Evolutionary conservation across 2,329 filamentous ascomycete species (phyloP), one percentile per base, ranked within the genome.

Genomic region (Didymella keratinophila): DNA sequence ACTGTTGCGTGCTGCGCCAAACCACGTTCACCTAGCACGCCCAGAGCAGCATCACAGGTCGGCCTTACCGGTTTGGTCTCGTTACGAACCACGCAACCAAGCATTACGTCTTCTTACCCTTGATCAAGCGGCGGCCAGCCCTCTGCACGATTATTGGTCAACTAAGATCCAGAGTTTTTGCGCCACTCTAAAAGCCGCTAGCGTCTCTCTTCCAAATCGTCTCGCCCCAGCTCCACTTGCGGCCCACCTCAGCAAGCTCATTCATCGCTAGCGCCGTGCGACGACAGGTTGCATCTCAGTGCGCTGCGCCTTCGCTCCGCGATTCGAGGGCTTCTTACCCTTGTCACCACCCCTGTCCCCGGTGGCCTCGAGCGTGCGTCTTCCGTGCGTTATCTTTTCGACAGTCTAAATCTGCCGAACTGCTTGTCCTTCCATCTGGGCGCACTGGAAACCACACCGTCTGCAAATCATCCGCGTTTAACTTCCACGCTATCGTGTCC

Each of bases 401-500:
- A 71, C 73, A 71, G 74, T 71, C 72, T 69, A 69, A 71, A 75
- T 73, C 71, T 77, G 73, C 76, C 76, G 75, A 76, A 74, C 71
- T 64, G 62, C 71, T 68, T 71, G 71, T 76, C 70, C 68, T 67
- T 71, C 72, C 69, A 72, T 64, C 69, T 71, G 67, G 68, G 67
- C 70, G 66, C 66, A 48, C 64, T 75, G 70, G 72, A 72, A 74
- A 74, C 48, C 69, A 74, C 56, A 73, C 76, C 75, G 74, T 75
- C 71, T 81, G 79, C 77, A 80, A 77, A 81, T 81, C 79, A 81
- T 77, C 78, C 79, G 78, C 77, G 68, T 76, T 76, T 78, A 76
- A 78, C 76, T 73, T 76, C 63, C 71, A 74, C 80, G 77, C 78
- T 79, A 80, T 73, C 69, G 68, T 68, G 67, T 71, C 68, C 66